phyloP scores from a whole-genome alignment of 805 yeast species.

The Grigorovia humatica region DNA sequence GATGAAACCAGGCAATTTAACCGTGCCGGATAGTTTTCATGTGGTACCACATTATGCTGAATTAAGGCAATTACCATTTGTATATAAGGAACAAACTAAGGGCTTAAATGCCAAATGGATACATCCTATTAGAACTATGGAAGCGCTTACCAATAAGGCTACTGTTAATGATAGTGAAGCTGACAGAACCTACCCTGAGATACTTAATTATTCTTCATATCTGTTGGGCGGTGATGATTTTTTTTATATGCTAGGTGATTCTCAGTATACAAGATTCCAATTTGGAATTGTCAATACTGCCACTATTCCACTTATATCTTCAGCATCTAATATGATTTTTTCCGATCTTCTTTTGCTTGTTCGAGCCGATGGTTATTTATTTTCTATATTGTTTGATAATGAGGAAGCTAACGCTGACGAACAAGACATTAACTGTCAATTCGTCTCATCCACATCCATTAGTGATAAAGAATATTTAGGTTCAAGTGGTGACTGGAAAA shows the following conservation, averaged over 20 bases:
- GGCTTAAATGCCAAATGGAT: neutral
- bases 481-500: slow-evolving; percentile 8
- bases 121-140: neutral
- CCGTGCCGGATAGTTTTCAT: neutral
- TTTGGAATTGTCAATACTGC: slow-evolving; percentile 14
- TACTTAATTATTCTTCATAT: neutral
- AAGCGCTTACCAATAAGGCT: neutral
- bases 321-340: neutral
- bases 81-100: neutral
- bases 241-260: slow-evolving; percentile 9
- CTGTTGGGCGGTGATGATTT: slow-evolving; percentile 9
- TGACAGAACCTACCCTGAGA: neutral
- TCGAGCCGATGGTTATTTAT: slow-evolving; percentile 11
- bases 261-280: slow-evolving; percentile 4
- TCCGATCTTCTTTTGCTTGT: slow-evolving; percentile 10
- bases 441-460: neutral
- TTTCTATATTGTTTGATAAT: slow-evolving; percentile 8
- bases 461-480: neutral
- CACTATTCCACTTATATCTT: slow-evolving; percentile 1
- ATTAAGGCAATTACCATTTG: neutral
- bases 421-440: neutral
- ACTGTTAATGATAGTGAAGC: neutral
- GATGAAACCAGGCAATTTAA: neutral
- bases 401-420: neutral
- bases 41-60: neutral